Conservation (phyloP, 2,329 filamentous ascomycete genomes). For the Sporothrix dimorphospora region DNA sequence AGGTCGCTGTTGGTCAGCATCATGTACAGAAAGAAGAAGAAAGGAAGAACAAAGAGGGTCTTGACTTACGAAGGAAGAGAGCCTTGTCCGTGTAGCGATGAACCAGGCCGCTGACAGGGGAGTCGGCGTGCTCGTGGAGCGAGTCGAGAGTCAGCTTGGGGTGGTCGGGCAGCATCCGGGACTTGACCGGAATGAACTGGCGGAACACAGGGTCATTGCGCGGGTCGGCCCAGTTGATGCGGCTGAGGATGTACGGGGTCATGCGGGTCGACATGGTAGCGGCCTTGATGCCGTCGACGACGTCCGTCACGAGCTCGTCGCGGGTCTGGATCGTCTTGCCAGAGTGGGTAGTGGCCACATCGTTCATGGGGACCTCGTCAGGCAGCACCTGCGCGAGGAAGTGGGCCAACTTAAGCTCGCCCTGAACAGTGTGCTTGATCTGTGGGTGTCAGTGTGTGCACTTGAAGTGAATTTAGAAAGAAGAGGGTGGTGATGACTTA, state of each 20-base stretch:
- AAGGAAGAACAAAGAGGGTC: not conserved
- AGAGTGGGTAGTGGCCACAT: constrained; percentile 27
- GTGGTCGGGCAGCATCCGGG: constrained; percentile 57
- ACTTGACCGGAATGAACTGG: constrained; percentile 63
- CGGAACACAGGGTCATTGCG: constrained; percentile 61
- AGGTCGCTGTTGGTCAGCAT: constrained; percentile 50
- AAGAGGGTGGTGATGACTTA: constrained; percentile 41
- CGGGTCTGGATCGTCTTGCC: constrained; percentile 47
- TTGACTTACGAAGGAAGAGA: constrained; percentile 58
- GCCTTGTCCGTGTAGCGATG: constrained; percentile 68
- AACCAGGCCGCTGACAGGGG: constrained; percentile 59
- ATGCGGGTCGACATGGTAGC: constrained; percentile 64
- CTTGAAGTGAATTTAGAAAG: not conserved
- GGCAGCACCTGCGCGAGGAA: constrained; percentile 58
- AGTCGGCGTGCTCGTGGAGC: constrained; percentile 60
- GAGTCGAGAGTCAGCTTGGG: constrained; percentile 59
- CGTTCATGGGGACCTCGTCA: constrained; percentile 48
- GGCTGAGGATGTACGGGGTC: constrained; percentile 63
- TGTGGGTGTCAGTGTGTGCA: constrained; percentile 35
- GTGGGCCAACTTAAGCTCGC: constrained; percentile 48
- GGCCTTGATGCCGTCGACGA: constrained; percentile 53
- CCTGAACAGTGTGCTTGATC: constrained; percentile 55
- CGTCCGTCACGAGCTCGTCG: constrained; percentile 58
- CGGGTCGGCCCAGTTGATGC: constrained; percentile 62
- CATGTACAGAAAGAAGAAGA: no score